These are phyloP conservation scores for Starmera stellimalicola DNA, from an alignment of 1,139 yeast species.

Conservation along the genomic window DNA sequence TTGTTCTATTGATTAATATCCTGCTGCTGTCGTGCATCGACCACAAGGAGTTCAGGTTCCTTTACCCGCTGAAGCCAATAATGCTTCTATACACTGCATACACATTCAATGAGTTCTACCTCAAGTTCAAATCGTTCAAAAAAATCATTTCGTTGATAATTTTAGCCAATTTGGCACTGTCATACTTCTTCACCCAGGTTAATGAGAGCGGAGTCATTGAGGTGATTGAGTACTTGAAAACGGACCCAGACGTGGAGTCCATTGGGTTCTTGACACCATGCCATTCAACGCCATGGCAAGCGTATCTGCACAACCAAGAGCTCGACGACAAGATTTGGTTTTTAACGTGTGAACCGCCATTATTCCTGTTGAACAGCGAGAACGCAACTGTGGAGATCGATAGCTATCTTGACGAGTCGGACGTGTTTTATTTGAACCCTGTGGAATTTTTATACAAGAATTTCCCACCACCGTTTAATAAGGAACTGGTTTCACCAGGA, in stretches of 20 bases:
- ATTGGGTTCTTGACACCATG: constrained; percentile 89
- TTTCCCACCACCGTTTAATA: constrained; percentile 28
- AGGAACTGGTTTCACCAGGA: constrained; percentile 16
- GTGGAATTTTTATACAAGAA: constrained; percentile 35
- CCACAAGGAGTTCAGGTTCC: constrained; percentile 88
- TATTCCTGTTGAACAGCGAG: constrained; percentile 25
- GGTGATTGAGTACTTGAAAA: constrained; percentile 45
- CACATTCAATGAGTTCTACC: constrained; percentile 18
- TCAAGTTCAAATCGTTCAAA: constrained; percentile 10
- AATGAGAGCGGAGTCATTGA: constrained; percentile 85
- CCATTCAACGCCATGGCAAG: constrained; percentile 95
- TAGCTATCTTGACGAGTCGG: constrained; percentile 77
- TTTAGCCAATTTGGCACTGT: constrained; percentile 35
- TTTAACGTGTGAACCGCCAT: constrained; percentile 88
- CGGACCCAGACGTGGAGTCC: constrained; percentile 32
- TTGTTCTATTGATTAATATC: constrained; percentile 30
- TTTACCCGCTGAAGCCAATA: constrained; percentile 81
- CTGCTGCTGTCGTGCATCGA: constrained; percentile 50
- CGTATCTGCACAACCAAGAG: constrained; percentile 58
- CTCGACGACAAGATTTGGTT: constrained; percentile 50
- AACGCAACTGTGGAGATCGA: constrained; percentile 10
- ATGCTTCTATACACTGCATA: constrained; percentile 35
- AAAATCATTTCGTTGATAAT: constrained; percentile 17
- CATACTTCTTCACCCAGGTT: constrained; percentile 44
- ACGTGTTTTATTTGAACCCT: constrained; percentile 67